Percentiles rank a stretch among this genome's conserved stretches.
Conservation (phyloP, 805 yeast species). For the Candida sithepensis region DNA sequence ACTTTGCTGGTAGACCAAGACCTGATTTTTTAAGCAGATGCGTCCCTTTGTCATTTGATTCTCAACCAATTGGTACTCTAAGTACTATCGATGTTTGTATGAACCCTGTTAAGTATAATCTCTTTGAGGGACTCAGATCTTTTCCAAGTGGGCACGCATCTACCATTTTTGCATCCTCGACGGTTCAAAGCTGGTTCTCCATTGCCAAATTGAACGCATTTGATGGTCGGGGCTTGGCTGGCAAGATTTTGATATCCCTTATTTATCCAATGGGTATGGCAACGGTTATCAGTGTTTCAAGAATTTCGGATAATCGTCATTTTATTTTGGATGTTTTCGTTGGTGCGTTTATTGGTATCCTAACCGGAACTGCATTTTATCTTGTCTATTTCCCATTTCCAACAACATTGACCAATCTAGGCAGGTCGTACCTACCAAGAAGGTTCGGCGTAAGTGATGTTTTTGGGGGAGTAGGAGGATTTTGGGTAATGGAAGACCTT, state of each 20-base stretch:
- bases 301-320: slow-evolving; percentile 48
- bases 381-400: slow-evolving; percentile 40
- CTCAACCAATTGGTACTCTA: slow-evolving; percentile 32
- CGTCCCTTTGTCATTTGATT: slow-evolving; percentile 33
- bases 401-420: slow-evolving; percentile 27
- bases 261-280: slow-evolving; percentile 36
- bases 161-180: slow-evolving; percentile 45
- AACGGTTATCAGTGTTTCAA: slow-evolving; percentile 33
- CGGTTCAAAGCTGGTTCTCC: slow-evolving; percentile 32
- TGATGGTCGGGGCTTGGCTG: slow-evolving; percentile 34
- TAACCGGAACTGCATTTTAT: slow-evolving; percentile 34
- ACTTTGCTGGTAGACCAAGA: slow-evolving; percentile 44
- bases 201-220: slow-evolving; percentile 34
- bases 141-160: slow-evolving; percentile 60
- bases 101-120: slow-evolving; percentile 28
- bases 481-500: slow-evolving; percentile 34
- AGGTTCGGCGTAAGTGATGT: slow-evolving; percentile 26
- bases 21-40: slow-evolving; percentile 55
- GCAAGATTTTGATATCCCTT: slow-evolving; percentile 31
- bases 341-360: slow-evolving; percentile 38
- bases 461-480: slow-evolving; percentile 31
- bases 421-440: slow-evolving; percentile 44
- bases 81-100: slow-evolving; percentile 47
- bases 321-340: slow-evolving; percentile 36
- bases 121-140: slow-evolving; percentile 52